A percentile compares a stretch with the other conserved stretches of the same genome.
Conservation (phyloP, 768 basidiomycete genomes). For the Suillus subluteus region DNA sequence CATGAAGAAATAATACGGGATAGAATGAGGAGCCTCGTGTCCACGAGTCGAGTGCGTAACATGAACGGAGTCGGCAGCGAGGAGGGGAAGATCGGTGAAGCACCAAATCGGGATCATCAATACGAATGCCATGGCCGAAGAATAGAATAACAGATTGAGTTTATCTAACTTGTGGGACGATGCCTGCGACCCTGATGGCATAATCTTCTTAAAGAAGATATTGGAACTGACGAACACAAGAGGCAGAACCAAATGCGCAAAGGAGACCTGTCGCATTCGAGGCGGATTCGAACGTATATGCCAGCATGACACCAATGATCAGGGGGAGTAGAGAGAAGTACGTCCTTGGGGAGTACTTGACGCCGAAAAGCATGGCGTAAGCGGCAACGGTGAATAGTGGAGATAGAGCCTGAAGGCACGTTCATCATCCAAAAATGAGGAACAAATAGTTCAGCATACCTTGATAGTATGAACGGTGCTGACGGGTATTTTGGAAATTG, state of each 20-base stretch:
- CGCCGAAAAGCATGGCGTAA: constrained; percentile 91
- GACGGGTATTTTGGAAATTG: constrained; percentile 94
- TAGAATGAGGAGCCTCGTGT: constrained; percentile 57
- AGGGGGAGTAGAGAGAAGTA: constrained; percentile 94
- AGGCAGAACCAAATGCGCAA: constrained; percentile 95
- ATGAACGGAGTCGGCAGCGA: constrained; percentile 49
- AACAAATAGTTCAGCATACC: constrained; percentile 47
- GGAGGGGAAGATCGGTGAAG: constrained; percentile 82
- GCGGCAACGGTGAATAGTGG: constrained; percentile 97
- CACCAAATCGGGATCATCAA: constrained; percentile 97
- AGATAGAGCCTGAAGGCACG: constrained; percentile 75
- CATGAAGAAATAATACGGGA: constrained; percentile 83
- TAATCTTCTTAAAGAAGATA: constrained; percentile 99
- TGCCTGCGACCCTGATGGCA: constrained; percentile 64
- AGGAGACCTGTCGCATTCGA: constrained; percentile 87
- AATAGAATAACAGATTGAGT: constrained; percentile 93
- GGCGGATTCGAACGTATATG: constrained; percentile 90
- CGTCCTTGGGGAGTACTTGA: constrained; percentile 89
- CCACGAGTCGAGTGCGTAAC: constrained; percentile 50
- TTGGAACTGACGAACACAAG: constrained; percentile 97
- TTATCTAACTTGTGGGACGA: constrained; percentile 89
- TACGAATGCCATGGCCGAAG: constrained; percentile 90
- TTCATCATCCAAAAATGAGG: constrained; percentile 11
- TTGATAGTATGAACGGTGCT: constrained; percentile 99
- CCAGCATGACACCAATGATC: constrained; percentile 96